A percentile compares a stretch with the other conserved stretches of the same genome.
Evolutionary conservation across 2,329 filamentous ascomycete species (phyloP).

Genomic region (Fusarium graminum): DNA sequence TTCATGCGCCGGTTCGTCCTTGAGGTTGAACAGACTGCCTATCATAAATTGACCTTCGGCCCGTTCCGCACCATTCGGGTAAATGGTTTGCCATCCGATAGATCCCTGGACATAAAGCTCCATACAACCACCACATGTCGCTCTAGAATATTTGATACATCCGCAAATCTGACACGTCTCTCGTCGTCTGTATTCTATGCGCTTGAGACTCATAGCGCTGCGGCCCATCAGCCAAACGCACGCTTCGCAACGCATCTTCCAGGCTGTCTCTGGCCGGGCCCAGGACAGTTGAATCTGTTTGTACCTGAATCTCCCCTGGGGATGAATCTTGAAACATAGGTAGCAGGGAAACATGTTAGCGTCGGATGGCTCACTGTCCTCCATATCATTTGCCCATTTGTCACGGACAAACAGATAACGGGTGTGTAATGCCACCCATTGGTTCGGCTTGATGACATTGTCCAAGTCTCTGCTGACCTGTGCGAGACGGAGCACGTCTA

Average conservation of each 20-base stretch:
- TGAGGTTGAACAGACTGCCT: slow-evolving; percentile 5
- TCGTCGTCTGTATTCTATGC: slow-evolving; percentile 26
- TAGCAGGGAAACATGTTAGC: slow-evolving; percentile 30
- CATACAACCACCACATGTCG: slow-evolving; percentile 31
- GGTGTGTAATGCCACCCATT: slow-evolving; percentile 27
- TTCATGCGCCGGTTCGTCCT: not conserved
- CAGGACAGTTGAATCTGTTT: slow-evolving; percentile 1
- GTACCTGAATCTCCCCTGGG: slow-evolving; percentile 15
- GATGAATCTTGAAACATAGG: slow-evolving; percentile 26
- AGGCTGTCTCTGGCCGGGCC: slow-evolving; percentile 8
- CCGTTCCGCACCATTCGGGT: not conserved
- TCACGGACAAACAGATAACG: slow-evolving; percentile 28
- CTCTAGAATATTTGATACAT: slow-evolving; percentile 25
- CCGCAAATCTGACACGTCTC: slow-evolving; percentile 33
- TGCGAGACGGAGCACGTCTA: slow-evolving; percentile 19
- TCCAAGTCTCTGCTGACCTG: slow-evolving; percentile 15
- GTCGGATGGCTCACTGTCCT: not conserved
- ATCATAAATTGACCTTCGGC: slow-evolving; percentile 15
- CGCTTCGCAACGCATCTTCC: slow-evolving; percentile 34
- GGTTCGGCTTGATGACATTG: slow-evolving; percentile 17
- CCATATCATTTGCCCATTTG: slow-evolving; percentile 19
- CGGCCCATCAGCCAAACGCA: slow-evolving; percentile 26
- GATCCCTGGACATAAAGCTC: slow-evolving; percentile 33
- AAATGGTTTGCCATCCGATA: slow-evolving; percentile 15
- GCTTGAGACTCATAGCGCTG: not conserved